Evolutionary conservation across 2,329 filamentous ascomycete genomes (phyloP).

Genomic region (Penicillium vulpinum): DNA sequence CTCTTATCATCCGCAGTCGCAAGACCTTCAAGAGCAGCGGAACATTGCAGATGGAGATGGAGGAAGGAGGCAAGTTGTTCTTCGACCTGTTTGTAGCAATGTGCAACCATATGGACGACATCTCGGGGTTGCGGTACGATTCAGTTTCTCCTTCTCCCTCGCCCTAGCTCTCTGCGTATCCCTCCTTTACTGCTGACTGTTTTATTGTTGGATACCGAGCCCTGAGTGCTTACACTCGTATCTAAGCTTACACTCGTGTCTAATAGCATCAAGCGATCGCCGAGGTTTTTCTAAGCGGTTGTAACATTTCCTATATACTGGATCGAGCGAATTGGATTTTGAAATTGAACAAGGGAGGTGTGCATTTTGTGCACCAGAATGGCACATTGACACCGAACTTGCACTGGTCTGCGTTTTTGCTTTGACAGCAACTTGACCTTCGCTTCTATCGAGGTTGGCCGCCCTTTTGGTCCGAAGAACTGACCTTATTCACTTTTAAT

Average conservation of each 20-base stretch:
- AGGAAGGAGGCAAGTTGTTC: conserved; percentile 90
- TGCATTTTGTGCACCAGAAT: conserved; percentile 35
- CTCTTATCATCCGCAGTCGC: conserved; percentile 94
- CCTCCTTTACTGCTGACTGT: conserved; percentile 22
- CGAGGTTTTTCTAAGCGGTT: conserved; percentile 53
- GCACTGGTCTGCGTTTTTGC: conserved; percentile 25
- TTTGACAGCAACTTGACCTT: conserved; percentile 34
- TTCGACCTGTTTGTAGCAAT: conserved; percentile 98
- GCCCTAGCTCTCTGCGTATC: conserved; percentile 10
- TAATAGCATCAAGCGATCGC: conserved; percentile 53
- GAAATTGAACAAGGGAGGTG: conserved; percentile 16
- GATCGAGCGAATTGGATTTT: conserved; percentile 36
- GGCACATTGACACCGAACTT: conserved; percentile 34
- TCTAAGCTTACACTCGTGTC: conserved; percentile 20
- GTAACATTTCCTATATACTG: conserved; percentile 9
- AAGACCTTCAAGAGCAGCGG: conserved; percentile 97
- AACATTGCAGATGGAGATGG: conserved; percentile 99
- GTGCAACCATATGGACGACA: conserved; percentile 97
- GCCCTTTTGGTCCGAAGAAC: conserved; percentile 44
- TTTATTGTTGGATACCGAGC: conserved; percentile 9
- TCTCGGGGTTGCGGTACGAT: conserved; percentile 79
- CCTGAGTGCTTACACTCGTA: conserved; percentile 21
- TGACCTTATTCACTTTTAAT: conserved; percentile 32
- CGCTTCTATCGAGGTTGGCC: conserved; percentile 50
- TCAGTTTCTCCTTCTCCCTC: conserved; percentile 19